Base-by-base conservation (phyloP, 2,329 filamentous ascomycete species). In the Fusarium haematococcum region DNA sequence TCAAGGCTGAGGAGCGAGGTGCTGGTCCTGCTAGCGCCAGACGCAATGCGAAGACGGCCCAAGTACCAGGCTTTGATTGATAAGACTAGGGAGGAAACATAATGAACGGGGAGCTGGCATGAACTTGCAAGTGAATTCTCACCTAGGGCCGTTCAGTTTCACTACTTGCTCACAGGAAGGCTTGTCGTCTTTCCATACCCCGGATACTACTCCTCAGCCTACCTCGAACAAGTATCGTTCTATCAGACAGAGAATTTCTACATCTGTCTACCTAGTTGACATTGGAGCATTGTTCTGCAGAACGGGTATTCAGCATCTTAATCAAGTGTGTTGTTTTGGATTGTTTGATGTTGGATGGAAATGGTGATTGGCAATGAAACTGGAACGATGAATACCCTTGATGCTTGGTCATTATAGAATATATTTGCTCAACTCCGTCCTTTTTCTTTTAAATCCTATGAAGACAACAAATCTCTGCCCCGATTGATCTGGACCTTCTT, bases 401-500 rank as follows among this genome's bases (percentile, higher is more conserved):
- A 45, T 58, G 25, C n/a, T 61, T 72, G 45, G 54, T 65, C 67
- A 57, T 67, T 65, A 67, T 67, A 70, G 65, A 69, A 71, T 61
- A 43, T 56, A 64, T 66, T 72, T 67, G 57, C 67, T 67, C 27
- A 54, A 32, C 69, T 76, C 69, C 43, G 35, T 52, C 50, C 61
- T 65, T 64, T 61, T 62, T 58, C 30, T 45, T 50, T 48, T 71
- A 70, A 69, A 67, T 52, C 73, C 75, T 81, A 85, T 79, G 80
- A 79, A 37, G 81, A 79, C 52, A 89, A 79, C 50, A 90, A 75
- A 67, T 86, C 88, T 71, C 89, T 87, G 20, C 91, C 92, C 75
- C 89, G 88, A 83, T 99, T 98, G 70, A 99, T 91, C 86, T 99
- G 97, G 78, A 99, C 92, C 85, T 91, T 92, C 86, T 97, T 98